Conservation (phyloP, 345 rosid species). For the Zanthoxylum bungeanum region DNA sequence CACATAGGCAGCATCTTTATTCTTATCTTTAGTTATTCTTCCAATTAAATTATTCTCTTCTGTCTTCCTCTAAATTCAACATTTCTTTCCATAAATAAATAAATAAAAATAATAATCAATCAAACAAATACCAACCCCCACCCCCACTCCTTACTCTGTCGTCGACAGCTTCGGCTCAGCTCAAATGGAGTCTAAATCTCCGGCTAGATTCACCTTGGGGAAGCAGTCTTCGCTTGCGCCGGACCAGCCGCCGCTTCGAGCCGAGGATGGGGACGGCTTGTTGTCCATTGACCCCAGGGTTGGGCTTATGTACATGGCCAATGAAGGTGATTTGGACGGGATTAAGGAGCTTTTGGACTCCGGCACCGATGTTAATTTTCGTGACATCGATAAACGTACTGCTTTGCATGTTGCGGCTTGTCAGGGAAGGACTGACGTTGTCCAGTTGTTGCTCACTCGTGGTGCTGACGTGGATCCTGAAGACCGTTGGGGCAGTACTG, state of each 20-base stretch:
- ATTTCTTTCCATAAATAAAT: no score
- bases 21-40: no score
- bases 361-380: conserved; percentile 64
- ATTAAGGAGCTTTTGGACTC: conserved; percentile 56
- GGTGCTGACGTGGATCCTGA: conserved; percentile 45
- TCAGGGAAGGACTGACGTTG: conserved; percentile 61
- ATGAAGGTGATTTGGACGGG: conserved; percentile 72
- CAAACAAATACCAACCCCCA: no score
- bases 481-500: conserved; percentile 76
- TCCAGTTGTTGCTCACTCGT: conserved; percentile 38
- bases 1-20: no score
- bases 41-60: no score
- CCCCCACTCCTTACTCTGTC: no score
- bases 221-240: conserved; percentile 66
- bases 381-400: conserved; percentile 67
- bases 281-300: conserved; percentile 48
- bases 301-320: conserved; percentile 69
- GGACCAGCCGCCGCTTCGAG: conserved; percentile 17
- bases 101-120: no score
- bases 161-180: not conserved
- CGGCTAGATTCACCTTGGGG: conserved; percentile 54
- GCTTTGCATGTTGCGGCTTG: conserved; percentile 81
- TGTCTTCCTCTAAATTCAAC: no score
- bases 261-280: conserved; percentile 9
- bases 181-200: conserved; percentile 32